phyloP scores from a whole-genome alignment of 306 rosid species.

The Vigna trinervia region DNA sequence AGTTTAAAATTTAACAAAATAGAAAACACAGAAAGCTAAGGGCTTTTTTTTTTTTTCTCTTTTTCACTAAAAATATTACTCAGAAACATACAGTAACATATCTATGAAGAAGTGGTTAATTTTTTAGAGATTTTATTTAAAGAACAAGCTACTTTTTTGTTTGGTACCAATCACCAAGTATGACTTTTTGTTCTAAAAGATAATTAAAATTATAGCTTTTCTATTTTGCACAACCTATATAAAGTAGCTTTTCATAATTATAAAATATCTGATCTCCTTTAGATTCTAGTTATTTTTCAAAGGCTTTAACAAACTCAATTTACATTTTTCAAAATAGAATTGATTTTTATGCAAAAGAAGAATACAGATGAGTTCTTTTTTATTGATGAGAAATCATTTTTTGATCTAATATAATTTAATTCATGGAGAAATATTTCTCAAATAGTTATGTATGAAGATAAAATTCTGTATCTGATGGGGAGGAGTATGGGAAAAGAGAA shows the following conservation, averaged over 20 bases:
- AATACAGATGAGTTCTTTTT: not conserved
- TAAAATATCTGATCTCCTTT: not conserved
- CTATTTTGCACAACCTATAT: not conserved
- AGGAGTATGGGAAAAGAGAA: not conserved
- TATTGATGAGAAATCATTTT: slow-evolving; percentile 8
- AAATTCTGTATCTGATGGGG: not conserved
- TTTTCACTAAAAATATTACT: no score
- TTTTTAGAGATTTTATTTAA: not conserved
- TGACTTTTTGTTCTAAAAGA: not conserved
- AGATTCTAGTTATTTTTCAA: not conserved
- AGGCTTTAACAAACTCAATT: not conserved
- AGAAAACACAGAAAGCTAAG: slow-evolving; percentile 10
- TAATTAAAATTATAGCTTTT: not conserved
- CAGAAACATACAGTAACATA: slow-evolving; percentile 7
- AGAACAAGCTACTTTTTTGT: not conserved
- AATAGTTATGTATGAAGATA: not conserved
- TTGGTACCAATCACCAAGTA: not conserved
- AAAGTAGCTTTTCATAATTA: not conserved
- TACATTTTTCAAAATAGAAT: not conserved
- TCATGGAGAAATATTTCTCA: slow-evolving; percentile 5
- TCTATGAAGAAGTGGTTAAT: not conserved
- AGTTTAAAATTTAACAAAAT: not conserved
- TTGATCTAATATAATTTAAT: not conserved
- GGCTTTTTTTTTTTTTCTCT: not conserved
- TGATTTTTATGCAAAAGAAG: not conserved